These are phyloP conservation scores for Ceriops decandra DNA, from an alignment of 345 rosid species.

Conservation along the genomic window DNA sequence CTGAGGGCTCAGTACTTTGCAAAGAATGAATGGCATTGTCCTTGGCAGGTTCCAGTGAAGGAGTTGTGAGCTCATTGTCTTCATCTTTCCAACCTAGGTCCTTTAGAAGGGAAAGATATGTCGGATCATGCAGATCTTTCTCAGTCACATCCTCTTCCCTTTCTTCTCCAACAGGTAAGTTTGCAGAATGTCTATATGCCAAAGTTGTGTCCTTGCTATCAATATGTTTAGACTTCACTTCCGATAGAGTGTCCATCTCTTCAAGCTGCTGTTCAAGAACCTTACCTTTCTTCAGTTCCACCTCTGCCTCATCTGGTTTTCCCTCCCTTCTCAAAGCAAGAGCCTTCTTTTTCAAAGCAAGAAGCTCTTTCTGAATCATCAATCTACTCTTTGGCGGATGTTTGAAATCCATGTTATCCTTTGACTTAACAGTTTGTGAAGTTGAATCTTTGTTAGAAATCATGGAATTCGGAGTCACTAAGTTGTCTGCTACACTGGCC, in stretches of 20 bases:
- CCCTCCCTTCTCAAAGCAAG: constrained; percentile 79
- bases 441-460: constrained; percentile 7
- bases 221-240: constrained; percentile 23
- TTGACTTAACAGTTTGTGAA: constrained; percentile 23
- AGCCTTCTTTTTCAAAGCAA: constrained; percentile 67
- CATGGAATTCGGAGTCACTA: not conserved
- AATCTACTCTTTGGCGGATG: constrained; percentile 45
- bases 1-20: constrained; percentile 9
- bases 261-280: constrained; percentile 69
- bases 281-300: constrained; percentile 57
- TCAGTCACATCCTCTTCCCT: constrained; percentile 61
- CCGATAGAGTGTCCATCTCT: constrained; percentile 48
- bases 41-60: constrained; percentile 21
- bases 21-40: constrained; percentile 26
- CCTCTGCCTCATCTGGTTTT: constrained; percentile 60
- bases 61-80: constrained; percentile 26
- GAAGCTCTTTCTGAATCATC: constrained; percentile 64
- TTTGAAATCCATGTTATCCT: constrained; percentile 28
- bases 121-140: constrained; percentile 63
- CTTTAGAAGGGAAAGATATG: constrained; percentile 49
- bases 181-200: constrained; percentile 22
- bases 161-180: constrained; percentile 29
- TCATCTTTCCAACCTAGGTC: constrained; percentile 71
- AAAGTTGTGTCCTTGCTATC: constrained; percentile 21
- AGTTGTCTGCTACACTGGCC: constrained; percentile 16